Evolutionary conservation across 2,329 filamentous ascomycete genomes (phyloP).

Genomic region (Nothophoma quercina): DNA sequence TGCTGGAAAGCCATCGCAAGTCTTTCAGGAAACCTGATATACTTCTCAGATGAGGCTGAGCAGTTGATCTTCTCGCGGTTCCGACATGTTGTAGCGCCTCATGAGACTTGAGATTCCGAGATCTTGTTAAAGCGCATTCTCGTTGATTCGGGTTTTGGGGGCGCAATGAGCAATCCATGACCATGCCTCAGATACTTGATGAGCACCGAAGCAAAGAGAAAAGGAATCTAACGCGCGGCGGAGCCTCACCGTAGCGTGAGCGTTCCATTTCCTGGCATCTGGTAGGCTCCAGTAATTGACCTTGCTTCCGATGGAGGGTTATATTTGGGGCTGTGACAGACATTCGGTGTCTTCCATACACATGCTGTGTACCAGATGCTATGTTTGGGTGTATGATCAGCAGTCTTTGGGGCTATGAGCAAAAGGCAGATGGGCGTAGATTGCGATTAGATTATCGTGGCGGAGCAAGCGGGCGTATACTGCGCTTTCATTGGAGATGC

Average conservation of each 20-base stretch:
- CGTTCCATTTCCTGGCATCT: not conserved
- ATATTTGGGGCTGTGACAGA: no score
- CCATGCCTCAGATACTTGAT: not conserved
- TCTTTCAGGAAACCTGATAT: not conserved
- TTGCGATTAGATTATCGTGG: not conserved
- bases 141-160: not conserved
- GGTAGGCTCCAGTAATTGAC: not conserved
- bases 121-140: not conserved
- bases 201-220: slow-evolving; percentile 7
- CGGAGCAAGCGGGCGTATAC: not conserved
- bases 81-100: slow-evolving; percentile 7
- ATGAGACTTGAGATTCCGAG: slow-evolving; percentile 2
- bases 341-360: not conserved
- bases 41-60: not conserved
- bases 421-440: not conserved
- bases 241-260: not conserved
- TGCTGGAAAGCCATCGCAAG: not conserved
- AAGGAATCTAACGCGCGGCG: slow-evolving; percentile 1
- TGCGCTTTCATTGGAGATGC: not conserved
- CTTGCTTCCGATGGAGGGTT: not conserved
- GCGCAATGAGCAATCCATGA: not conserved
- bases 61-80: not conserved
- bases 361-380: slow-evolving; percentile 1
- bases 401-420: not conserved
- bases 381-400: not conserved